A percentile compares a stretch with the other conserved stretches of the same genome.
phyloP scores from a whole-genome alignment of 2,329 filamentous ascomycete genomes.

The Tricladium varicosporioides region DNA sequence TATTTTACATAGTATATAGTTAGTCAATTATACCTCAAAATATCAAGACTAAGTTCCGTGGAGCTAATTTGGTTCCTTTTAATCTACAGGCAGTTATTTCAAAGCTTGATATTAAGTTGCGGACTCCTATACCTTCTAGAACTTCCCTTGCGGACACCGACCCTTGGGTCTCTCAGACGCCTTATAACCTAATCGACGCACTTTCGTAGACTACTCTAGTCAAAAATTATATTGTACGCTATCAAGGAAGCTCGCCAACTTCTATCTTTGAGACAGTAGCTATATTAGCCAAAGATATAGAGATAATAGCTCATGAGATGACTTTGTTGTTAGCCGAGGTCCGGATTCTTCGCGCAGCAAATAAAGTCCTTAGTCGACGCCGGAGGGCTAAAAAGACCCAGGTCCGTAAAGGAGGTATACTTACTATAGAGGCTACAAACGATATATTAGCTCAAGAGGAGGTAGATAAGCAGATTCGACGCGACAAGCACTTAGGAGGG shows the following conservation, averaged over 20 bases:
- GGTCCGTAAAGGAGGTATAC: conserved; percentile 16
- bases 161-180: not conserved
- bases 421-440: conserved; percentile 14
- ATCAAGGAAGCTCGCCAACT: conserved; percentile 4
- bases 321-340: conserved; percentile 11
- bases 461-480: conserved; percentile 10
- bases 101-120: conserved; percentile 32
- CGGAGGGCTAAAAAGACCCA: conserved; percentile 20
- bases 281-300: conserved; percentile 12
- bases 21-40: conserved; percentile 31
- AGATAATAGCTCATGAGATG: conserved; percentile 11
- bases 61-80: conserved; percentile 34
- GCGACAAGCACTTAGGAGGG: conserved; percentile 3
- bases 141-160: conserved; percentile 6
- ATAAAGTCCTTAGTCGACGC: conserved; percentile 18
- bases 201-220: not conserved
- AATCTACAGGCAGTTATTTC: conserved; percentile 34
- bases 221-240: not conserved
- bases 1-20: conserved; percentile 20
- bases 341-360: conserved; percentile 12
- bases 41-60: conserved; percentile 31
- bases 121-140: conserved; percentile 21
- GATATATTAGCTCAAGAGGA: conserved; percentile 17
- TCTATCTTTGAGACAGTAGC: conserved; percentile 10
- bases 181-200: not conserved